Conservation (phyloP, 805 yeast genomes). For the Metschnikowia hibisci region DNA sequence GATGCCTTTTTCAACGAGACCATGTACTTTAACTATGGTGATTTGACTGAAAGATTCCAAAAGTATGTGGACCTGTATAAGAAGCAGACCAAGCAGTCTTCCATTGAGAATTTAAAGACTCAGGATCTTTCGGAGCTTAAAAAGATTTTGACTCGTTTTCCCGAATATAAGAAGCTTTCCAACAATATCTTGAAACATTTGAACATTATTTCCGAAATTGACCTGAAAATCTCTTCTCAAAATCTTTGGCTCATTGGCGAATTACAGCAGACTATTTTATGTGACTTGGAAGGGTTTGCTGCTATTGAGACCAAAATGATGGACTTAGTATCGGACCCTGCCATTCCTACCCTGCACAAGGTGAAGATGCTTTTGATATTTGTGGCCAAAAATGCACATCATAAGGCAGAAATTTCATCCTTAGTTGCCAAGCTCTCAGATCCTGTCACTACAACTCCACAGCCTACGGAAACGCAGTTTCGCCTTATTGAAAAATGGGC, state of each 20-base stretch:
- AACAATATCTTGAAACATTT: constrained; percentile 90
- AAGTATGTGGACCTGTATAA: constrained; percentile 81
- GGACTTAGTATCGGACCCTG: constrained; percentile 42
- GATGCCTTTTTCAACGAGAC: constrained; percentile 78
- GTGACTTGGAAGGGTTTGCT: constrained; percentile 39
- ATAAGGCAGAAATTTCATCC: constrained; percentile 21
- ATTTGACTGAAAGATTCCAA: constrained; percentile 82
- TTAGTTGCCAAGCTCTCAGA: constrained; percentile 29
- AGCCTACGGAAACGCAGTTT: constrained; percentile 33
- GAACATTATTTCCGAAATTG: constrained; percentile 82
- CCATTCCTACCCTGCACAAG: constrained; percentile 53
- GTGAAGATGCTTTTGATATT: constrained; percentile 71
- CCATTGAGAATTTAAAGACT: constrained; percentile 53
- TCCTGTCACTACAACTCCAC: constrained; percentile 25
- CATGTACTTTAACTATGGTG: constrained; percentile 91
- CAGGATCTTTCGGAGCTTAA: constrained; percentile 83
- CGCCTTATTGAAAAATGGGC: constrained; percentile 25
- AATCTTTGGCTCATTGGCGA: constrained; percentile 85
- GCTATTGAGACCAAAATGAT: constrained; percentile 50
- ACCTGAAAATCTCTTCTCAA: constrained; percentile 58
- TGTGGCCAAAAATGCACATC: constrained; percentile 62
- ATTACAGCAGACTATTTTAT: constrained; percentile 79
- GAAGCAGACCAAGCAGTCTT: constrained; percentile 66
- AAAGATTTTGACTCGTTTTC: constrained; percentile 84
- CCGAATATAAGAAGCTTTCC: constrained; percentile 86